Evolutionary conservation across 352 stramenopile species (phyloP).

Genomic region (Phytophthora citrophthora): DNA sequence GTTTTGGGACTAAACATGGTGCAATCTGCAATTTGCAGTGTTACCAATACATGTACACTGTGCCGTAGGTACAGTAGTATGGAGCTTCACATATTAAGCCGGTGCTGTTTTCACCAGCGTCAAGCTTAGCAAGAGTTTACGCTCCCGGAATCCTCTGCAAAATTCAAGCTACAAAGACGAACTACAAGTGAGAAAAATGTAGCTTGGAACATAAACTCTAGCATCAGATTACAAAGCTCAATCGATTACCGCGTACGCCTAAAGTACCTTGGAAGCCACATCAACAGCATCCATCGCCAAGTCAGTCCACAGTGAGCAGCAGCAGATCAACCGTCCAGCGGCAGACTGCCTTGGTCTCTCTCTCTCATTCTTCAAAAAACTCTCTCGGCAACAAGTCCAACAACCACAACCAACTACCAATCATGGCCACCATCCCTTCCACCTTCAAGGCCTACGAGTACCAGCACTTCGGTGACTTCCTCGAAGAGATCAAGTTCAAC

Average conservation of each 20-base stretch:
- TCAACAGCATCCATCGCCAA: slow-evolving; percentile 8
- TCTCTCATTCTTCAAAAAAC: slow-evolving; percentile 24
- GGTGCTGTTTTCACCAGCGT: too few relatives aligned
- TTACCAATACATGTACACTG: too few relatives aligned
- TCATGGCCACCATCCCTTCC: slow-evolving; percentile 11
- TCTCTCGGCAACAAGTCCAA: slow-evolving; percentile 15
- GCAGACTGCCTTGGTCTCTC: too few relatives aligned
- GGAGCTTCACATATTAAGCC: too few relatives aligned
- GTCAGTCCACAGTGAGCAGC: too few relatives aligned
- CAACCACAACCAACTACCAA: slow-evolving; percentile 2
- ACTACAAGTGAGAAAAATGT: slow-evolving; percentile 34
- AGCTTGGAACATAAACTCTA: slow-evolving; percentile 28
- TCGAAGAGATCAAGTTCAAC: slow-evolving; percentile 33
- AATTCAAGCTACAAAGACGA: too few relatives aligned
- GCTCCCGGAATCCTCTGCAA: too few relatives aligned
- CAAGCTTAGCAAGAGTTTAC: too few relatives aligned
- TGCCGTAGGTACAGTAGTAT: too few relatives aligned
- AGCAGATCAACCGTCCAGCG: too few relatives aligned
- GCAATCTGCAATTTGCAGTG: too few relatives aligned
- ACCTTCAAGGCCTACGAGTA: slow-evolving; percentile 42
- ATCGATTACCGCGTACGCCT: not conserved
- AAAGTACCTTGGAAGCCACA: slow-evolving; percentile 19
- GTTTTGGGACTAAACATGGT: too few relatives aligned
- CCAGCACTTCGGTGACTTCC: slow-evolving; percentile 34
- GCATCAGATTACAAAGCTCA: not conserved